Percentiles rank a stretch among this genome's conserved stretches.
Conservation (phyloP, 176 grass and related monocot species). For the Triticum monococcum region DNA sequence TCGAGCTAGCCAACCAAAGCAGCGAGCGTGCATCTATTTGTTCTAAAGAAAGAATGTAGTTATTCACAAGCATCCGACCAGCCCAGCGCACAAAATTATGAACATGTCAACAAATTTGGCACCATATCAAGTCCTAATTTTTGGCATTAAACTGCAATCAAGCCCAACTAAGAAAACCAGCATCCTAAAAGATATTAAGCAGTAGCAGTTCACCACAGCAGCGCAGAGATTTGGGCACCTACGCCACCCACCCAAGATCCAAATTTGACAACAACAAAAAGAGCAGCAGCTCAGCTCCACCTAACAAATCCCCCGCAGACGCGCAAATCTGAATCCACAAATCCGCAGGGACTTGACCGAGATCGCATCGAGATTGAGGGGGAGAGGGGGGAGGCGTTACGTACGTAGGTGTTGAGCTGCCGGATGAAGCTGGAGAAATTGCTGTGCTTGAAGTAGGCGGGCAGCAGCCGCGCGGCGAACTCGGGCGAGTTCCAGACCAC, state of each 20-base stretch:
- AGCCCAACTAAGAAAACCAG: not conserved
- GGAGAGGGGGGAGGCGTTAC: not conserved
- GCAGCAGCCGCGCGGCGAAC: constrained; percentile 65
- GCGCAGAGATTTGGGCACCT: not conserved
- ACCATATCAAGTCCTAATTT: not conserved
- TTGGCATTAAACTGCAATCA: not conserved
- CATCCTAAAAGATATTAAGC: not conserved
- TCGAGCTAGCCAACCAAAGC: not conserved
- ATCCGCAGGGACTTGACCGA: not conserved
- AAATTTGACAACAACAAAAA: constrained; percentile 1
- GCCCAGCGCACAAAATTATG: not conserved
- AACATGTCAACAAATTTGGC: not conserved
- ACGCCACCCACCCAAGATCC: not conserved
- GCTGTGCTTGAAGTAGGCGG: constrained; percentile 91
- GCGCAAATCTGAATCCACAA: not conserved
- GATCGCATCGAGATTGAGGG: not conserved
- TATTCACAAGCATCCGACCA: not conserved
- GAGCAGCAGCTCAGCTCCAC: not conserved
- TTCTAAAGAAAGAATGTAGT: not conserved
- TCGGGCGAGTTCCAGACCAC: constrained; percentile 86
- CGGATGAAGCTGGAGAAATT: constrained; percentile 99
- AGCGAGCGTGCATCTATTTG: not conserved
- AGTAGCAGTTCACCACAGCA: not conserved
- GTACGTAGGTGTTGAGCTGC: constrained; percentile 98
- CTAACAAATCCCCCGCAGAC: not conserved